A percentile compares a stretch with the other conserved stretches of the same genome.
Evolutionary conservation across 78 protist genomes (phyloP).

Genomic region (slime mould (Dictyostelium discoideum)): DNA sequence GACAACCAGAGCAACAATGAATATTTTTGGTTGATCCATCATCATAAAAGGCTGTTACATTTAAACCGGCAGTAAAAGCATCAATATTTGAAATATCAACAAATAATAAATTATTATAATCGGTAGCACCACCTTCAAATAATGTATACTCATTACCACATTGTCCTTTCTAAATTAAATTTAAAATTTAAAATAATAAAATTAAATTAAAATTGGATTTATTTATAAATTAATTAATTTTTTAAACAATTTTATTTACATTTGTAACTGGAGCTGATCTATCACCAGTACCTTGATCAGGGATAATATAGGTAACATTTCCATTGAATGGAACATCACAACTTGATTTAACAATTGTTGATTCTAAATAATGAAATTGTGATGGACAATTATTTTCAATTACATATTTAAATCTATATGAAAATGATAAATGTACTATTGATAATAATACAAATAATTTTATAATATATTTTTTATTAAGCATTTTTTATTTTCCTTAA

Average conservation of each 20-base stretch:
- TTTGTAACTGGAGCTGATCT: neutral
- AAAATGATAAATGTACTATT: neutral
- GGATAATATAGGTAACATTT: neutral
- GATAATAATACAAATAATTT: neutral
- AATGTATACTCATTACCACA: neutral
- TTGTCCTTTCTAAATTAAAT: neutral
- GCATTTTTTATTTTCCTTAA: neutral
- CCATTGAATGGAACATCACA: neutral
- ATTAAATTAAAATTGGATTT: neutral
- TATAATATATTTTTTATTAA: too few relatives aligned
- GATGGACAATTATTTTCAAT: constrained; percentile 3
- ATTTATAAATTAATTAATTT: too few relatives aligned
- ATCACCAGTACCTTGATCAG: neutral
- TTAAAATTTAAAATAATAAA: too few relatives aligned
- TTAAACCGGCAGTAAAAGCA: neutral
- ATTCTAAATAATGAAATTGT: neutral
- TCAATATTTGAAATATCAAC: neutral
- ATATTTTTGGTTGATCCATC: neutral
- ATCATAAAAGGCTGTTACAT: neutral
- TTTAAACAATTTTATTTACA: neutral
- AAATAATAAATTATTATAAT: neutral
- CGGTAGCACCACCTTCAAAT: constrained; percentile 1
- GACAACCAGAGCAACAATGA: constrained; percentile 3
- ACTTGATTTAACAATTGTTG: constrained; percentile 8
- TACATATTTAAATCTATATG: neutral